A percentile compares a stretch with the other conserved stretches of the same genome.
Evolutionary conservation across 1,139 yeast species (phyloP).

Genomic region (Taphrina flavorubra): DNA sequence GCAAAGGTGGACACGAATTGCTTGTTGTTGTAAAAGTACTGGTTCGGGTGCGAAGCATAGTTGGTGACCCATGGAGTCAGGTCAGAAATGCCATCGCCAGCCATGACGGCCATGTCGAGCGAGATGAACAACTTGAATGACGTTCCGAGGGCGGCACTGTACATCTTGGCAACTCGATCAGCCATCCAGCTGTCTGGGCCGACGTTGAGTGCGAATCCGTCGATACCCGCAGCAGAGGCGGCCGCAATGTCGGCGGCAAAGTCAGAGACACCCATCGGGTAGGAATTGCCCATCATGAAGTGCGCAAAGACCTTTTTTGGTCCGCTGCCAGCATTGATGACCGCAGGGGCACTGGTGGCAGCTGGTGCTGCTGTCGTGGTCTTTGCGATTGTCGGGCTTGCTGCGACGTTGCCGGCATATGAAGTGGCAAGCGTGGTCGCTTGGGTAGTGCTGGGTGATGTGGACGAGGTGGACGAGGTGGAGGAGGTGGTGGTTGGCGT

Average conservation of each 20-base stretch:
- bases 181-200: constrained; percentile 43
- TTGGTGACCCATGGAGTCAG: constrained; percentile 32
- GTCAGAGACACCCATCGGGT: constrained; percentile 33
- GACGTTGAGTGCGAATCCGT: constrained; percentile 44
- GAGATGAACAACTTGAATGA: constrained; percentile 42
- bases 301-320: constrained; percentile 44
- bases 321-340: constrained; percentile 22
- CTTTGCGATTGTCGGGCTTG: neutral
- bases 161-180: constrained; percentile 38
- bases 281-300: constrained; percentile 45
- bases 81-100: constrained; percentile 31
- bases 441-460: neutral
- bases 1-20: constrained; percentile 44
- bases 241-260: constrained; percentile 41
- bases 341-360: neutral
- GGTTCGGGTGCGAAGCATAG: constrained; percentile 38
- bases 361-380: constrained; percentile 9
- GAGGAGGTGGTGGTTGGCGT: constrained; percentile 2
- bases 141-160: constrained; percentile 41
- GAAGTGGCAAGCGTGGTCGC: constrained; percentile 36
- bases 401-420: constrained; percentile 9
- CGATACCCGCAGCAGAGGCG: constrained; percentile 43
- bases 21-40: constrained; percentile 39
- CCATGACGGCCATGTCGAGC: constrained; percentile 44
- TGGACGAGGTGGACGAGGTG: constrained; percentile 4